Base-by-base conservation (phyloP, 805 yeast species). In the Tetrapisispora iriomotensis region DNA sequence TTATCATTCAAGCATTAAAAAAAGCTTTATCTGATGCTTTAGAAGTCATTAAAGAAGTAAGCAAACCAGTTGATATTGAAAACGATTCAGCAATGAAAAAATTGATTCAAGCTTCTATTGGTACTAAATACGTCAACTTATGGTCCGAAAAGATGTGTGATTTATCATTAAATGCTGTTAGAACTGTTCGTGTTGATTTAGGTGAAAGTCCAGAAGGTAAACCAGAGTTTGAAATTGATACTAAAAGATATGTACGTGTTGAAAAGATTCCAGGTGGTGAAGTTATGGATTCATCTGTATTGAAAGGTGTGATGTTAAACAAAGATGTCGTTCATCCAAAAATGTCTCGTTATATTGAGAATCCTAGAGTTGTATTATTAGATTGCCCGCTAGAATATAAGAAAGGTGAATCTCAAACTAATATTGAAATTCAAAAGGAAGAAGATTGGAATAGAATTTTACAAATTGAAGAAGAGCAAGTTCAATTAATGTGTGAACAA, bases 181-280 rank as follows among this genome's bases (percentile, higher is more conserved):
- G 75, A 53, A 84, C 90, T 1, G 95, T 92, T 7, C 65, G 77
- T 33, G 66, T 78, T 31, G 75, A 79, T 44, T 54, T 67, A 28
- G 74, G 74, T 27, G 64, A 46, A 9, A 45, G 43, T 7, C 38
- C 38, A 20, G 77, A 74, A 42, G 74, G 71, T 29, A 70, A 65
- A 37, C 58, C 70, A 33, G 75, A 75, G 52, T 79, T 75, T 60
- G 96, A 90, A 61, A 83, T 92, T 49, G 98, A 92, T 62, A 77
- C 79, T 58, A 92, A 92, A 70, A 75, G 97, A 62, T 92, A 86
- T 58, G 90, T 82, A 18, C 77, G 96, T 49, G 77, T 92, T 43
- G 98, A 92, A 66, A 92, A 92, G 68, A 82, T 92, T 44, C 95
- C 98, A 32, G 99, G 99, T 56, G 98, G 96, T 30, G 98, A 92